Base-by-base conservation (phyloP, 345 rosid species). In the Melastoma malabathricum region DNA sequence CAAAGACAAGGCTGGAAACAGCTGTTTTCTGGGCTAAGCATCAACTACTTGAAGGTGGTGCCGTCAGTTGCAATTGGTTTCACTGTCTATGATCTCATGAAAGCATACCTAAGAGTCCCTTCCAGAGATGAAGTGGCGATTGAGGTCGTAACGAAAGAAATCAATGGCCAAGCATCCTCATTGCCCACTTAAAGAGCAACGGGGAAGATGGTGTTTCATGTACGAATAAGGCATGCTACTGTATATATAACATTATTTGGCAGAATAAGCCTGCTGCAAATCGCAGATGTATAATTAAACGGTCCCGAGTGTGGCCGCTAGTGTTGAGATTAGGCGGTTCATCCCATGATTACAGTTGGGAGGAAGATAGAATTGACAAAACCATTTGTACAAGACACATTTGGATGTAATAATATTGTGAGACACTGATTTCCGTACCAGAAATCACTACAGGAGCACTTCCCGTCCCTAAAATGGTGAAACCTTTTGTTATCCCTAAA, bases 1-100 rank as follows among this genome's bases (percentile, higher is more conserved):
- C 70, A 66, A 66, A 80, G 56, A 59, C 89, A 90, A 75, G 98
- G 98, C n/a, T 86, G 96, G 94, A 86, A 90, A 66, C 96, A 90
- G 44, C 71, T 90, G 46, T 90, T 90, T 81, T 86, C 96, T 1
- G 94, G 92, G 62, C 75, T 90, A 39, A 86, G 92, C 72, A 80
- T 90, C 72, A 90, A 90, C 69, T 90, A 80, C 77, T 63, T 90
- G 55, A 90, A 84, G 92, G 96, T 84, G 46, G 94, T 84, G 44
- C 94, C 98, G 3, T 90, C 96, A 0, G 94, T 86, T 55, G 96
- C 96, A 31, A 90, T 84, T 2, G 98, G 98, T 22, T 90, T 90
- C 70, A 90, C 98, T 15, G 84, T 86, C 6, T 90, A 90, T 54
- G 98, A 90, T 66, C 39, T 82, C 18, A 75, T 89, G 94, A 89